phyloP scores from a whole-genome alignment of 1,139 yeast species.

The Citeromyces hawaiiensis region DNA sequence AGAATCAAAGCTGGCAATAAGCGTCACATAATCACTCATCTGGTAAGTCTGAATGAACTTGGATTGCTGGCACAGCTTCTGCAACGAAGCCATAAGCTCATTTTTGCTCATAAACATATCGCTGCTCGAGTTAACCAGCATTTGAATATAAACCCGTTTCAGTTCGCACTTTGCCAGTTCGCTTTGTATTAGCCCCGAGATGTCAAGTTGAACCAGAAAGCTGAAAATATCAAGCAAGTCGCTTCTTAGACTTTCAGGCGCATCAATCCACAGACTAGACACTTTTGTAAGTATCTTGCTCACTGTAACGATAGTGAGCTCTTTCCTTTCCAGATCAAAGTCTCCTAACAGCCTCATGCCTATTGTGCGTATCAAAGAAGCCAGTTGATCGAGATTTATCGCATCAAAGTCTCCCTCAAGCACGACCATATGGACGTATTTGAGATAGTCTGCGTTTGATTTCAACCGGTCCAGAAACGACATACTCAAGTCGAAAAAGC shows the following conservation, averaged over 20 bases:
- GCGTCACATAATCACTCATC: background rate
- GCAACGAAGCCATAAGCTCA: background rate
- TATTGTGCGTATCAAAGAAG: background rate
- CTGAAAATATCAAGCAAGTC: conserved; percentile 1
- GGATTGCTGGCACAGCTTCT: conserved; percentile 10
- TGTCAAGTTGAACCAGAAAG: background rate
- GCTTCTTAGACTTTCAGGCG: conserved; percentile 1
- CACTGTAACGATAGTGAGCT: conserved; percentile 16
- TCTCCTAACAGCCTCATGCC: conserved; percentile 16
- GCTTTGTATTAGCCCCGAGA: background rate
- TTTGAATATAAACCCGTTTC: conserved; percentile 5
- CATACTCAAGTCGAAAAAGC: background rate
- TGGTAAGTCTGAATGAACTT: background rate
- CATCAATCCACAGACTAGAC: background rate
- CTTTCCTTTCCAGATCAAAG: conserved; percentile 21
- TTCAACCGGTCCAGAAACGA: background rate
- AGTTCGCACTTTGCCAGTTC: conserved; percentile 4
- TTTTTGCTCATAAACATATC: background rate
- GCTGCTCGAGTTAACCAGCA: background rate
- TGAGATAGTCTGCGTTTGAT: background rate
- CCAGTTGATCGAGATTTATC: background rate
- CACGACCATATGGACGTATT: background rate
- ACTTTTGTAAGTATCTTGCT: background rate
- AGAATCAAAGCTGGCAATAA: conserved; percentile 1
- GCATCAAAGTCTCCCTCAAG: background rate